Evolutionary conservation across 2,329 filamentous ascomycete genomes (phyloP).

Genomic region (Cryoendolithus antarcticus): DNA sequence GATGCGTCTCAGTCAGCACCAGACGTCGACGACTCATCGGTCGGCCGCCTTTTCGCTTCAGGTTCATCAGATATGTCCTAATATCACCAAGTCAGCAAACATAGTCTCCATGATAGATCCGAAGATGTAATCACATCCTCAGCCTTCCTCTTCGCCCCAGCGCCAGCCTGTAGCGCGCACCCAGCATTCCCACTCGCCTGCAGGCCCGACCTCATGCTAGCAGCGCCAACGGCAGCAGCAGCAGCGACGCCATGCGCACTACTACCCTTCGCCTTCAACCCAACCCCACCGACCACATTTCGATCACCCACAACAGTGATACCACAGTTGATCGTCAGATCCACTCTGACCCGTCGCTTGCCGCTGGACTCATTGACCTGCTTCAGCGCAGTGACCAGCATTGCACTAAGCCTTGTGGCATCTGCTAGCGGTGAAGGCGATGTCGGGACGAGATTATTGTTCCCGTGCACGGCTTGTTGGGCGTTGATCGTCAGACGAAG

Average conservation of each 20-base stretch:
- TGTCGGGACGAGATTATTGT: constrained; percentile 39
- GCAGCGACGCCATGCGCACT: background rate
- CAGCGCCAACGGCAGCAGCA: constrained; percentile 3
- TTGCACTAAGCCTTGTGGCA: constrained; percentile 32
- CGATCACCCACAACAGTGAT: constrained; percentile 19
- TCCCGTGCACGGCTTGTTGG: constrained; percentile 34
- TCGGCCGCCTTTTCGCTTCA: constrained; percentile 1
- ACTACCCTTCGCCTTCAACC: constrained; percentile 14
- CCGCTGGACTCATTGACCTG: constrained; percentile 32
- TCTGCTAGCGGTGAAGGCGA: constrained; percentile 22
- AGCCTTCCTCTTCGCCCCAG: constrained; percentile 21
- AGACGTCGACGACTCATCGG: background rate
- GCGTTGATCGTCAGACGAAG: constrained; percentile 39
- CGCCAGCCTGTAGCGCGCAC: constrained; percentile 5
- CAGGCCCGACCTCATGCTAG: no score
- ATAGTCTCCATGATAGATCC: background rate
- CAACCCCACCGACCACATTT: constrained; percentile 21
- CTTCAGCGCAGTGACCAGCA: constrained; percentile 34
- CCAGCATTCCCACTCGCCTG: background rate
- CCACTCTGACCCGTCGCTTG: constrained; percentile 35
- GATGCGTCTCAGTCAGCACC: no score
- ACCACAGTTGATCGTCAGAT: constrained; percentile 28
- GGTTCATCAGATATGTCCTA: background rate
- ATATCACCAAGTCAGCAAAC: constrained; percentile 1
- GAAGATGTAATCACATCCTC: constrained; percentile 8